phyloP scores from a whole-genome alignment of 1,139 yeast species.

The Pichia sp. region DNA sequence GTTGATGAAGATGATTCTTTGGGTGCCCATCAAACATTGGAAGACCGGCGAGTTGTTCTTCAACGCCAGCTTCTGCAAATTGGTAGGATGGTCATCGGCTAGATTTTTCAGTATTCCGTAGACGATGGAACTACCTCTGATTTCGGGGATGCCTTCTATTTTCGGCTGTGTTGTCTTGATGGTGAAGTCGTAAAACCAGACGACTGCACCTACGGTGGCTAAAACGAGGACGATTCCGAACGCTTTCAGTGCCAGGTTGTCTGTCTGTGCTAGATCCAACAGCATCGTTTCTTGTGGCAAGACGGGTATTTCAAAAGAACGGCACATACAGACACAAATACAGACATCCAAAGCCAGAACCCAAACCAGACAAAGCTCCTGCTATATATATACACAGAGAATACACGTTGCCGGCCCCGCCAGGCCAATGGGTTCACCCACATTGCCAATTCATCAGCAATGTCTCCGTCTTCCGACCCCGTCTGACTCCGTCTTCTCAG shows the following conservation, averaged over 20 bases:
- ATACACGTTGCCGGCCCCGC: too few relatives aligned
- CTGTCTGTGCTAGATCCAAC: too few relatives aligned
- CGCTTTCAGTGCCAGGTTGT: not conserved
- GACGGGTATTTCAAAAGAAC: too few relatives aligned
- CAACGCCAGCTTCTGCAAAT: slow-evolving; percentile 17
- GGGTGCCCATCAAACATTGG: slow-evolving; percentile 40
- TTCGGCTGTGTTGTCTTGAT: slow-evolving; percentile 17
- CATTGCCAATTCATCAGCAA: too few relatives aligned
- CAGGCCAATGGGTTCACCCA: too few relatives aligned
- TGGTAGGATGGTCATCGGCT: slow-evolving; percentile 22
- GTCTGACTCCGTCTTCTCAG: too few relatives aligned
- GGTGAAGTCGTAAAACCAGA: slow-evolving; percentile 20
- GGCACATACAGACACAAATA: too few relatives aligned
- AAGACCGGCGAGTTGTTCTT: slow-evolving; percentile 20
- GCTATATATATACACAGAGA: slow-evolving; percentile 4
- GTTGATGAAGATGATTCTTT: slow-evolving; percentile 58
- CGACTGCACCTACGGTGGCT: not conserved
- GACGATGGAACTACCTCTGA: slow-evolving; percentile 17
- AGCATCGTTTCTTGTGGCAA: too few relatives aligned
- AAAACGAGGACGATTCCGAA: not conserved
- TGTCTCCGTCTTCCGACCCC: too few relatives aligned
- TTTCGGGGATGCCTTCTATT: slow-evolving; percentile 19
- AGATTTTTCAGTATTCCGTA: slow-evolving; percentile 22
- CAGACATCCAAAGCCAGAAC: too few relatives aligned
- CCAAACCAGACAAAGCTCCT: too few relatives aligned